These are phyloP conservation scores for Agaricales sp. DNA, from an alignment of 1,284 basidiomycete genomes.

Conservation along the genomic window DNA sequence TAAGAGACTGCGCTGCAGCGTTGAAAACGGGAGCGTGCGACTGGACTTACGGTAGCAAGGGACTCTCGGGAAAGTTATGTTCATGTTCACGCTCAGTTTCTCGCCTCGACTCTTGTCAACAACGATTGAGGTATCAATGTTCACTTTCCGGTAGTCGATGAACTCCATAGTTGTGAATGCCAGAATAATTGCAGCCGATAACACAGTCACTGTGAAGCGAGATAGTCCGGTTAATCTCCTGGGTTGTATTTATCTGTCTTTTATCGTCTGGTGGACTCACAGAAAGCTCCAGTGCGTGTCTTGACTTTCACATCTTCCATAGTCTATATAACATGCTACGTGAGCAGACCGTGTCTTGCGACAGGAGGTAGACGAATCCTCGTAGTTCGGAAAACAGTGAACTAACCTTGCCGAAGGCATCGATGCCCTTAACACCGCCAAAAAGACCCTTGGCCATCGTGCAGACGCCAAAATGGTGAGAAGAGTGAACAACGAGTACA, in stretches of 20 bases:
- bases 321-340: conserved; percentile 47
- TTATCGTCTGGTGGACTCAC: conserved; percentile 35
- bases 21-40: background rate
- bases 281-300: conserved; percentile 84
- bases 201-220: conserved; percentile 66
- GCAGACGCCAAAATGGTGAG: conserved; percentile 19
- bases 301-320: conserved; percentile 98
- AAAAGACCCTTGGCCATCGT: conserved; percentile 70
- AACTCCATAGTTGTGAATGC: conserved; percentile 91
- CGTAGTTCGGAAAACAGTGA: conserved; percentile 6
- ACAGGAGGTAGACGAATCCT: conserved; percentile 10
- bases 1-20: background rate
- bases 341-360: conserved; percentile 5
- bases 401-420: conserved; percentile 95
- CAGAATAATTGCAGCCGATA: conserved; percentile 88
- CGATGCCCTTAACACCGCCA: conserved; percentile 71
- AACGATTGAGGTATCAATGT: conserved; percentile 80
- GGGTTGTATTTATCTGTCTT: conserved; percentile 2
- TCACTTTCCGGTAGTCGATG: conserved; percentile 86
- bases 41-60: conserved; percentile 85
- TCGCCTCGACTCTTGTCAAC: conserved; percentile 94
- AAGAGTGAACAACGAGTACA: conserved; percentile 18
- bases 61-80: conserved; percentile 93
- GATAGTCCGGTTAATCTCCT: conserved; percentile 3
- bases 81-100: conserved; percentile 85